Base-by-base conservation (phyloP, 192 early-diverging fungal genomes). In the Coemansia sp. region DNA sequence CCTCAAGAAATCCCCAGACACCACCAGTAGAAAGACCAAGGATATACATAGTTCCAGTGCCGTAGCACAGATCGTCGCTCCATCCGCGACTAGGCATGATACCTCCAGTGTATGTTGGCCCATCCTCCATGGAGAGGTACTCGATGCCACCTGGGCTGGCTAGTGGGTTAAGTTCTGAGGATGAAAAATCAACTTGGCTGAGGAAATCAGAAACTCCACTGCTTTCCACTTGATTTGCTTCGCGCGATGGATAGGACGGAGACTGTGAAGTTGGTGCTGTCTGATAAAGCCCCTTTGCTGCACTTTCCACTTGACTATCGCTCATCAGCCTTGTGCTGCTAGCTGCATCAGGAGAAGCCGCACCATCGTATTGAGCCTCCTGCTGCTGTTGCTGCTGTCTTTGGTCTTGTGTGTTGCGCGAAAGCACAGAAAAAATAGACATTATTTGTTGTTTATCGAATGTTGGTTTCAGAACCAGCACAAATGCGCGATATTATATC, bases 11-110 rank as follows among this genome's bases (percentile, higher is more conserved):
- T 63, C 92, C 92, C 84, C 85, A 90, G 6, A 84, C 85, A 57
- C 92, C 92, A 71, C 92, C 92, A 45, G 86, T 73, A 15, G 85
- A 75, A 71, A 94, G 75, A 49, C 91, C 92, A 41, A 87, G 76
- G 62, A 94, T 79, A 71, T 94, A 94, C 70, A 89, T 86, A 7
- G 90, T 86, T 13, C 92, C 92, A 7, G 91, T 92, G 48, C 92
- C 92, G 77, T 94, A 94, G 83, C 90, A 91, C 16, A 94, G 85
- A 79, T 92, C 91, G 68, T 94, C 92, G 45, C 87, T 84, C 86
- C 88, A 88, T 42, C 91, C 88, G 71, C 92, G 87, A 76, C 87
- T 89, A 50, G 92, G 90, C 62, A 91, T 60, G n/a, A 89, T 78
- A 53, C 75, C 82, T 59, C 66, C 74, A 5, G 74, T 64, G 45